A percentile compares a stretch with the other conserved stretches of the same genome.
phyloP scores from a whole-genome alignment of 495 filamentous ascomycete genomes.

The Hypoxylon rickii region DNA sequence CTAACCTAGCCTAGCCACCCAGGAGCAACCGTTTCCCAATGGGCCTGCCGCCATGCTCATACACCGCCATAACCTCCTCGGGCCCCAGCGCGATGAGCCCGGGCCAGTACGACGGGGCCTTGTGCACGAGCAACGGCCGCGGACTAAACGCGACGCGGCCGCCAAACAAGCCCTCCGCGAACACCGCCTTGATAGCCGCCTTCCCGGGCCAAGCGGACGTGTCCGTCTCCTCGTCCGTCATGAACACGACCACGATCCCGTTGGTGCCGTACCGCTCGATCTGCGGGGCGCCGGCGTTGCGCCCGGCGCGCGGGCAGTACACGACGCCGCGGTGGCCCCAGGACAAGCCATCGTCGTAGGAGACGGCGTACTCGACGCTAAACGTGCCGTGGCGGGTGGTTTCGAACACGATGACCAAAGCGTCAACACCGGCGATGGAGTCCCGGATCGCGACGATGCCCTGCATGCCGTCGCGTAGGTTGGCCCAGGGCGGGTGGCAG shows the following conservation, averaged over 20 bases:
- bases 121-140: constrained; percentile 14
- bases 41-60: constrained; percentile 31
- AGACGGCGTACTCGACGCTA: constrained; percentile 59
- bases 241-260: constrained; percentile 59
- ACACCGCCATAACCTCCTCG: constrained; percentile 36
- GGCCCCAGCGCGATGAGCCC: constrained; percentile 21
- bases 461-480: constrained; percentile 63
- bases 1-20: neutral
- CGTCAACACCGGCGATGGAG: constrained; percentile 16
- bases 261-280: constrained; percentile 58
- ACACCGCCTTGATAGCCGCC: constrained; percentile 40
- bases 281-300: constrained; percentile 62
- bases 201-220: constrained; percentile 33
- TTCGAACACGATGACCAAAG: constrained; percentile 64
- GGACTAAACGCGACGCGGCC: constrained; percentile 30
- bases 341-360: constrained; percentile 59
- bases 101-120: constrained; percentile 35
- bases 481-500: constrained; percentile 36
- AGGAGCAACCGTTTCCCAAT: constrained; percentile 25
- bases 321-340: constrained; percentile 61
- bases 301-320: constrained; percentile 48
- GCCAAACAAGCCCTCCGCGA: constrained; percentile 17
- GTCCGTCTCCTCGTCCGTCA: constrained; percentile 61
- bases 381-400: constrained; percentile 56
- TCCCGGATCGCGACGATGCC: constrained; percentile 51